Evolutionary conservation across 495 filamentous ascomycete genomes (phyloP), one percentile per base, ranked within the genome.

Genomic region (Clohesyomyces aquaticus): DNA sequence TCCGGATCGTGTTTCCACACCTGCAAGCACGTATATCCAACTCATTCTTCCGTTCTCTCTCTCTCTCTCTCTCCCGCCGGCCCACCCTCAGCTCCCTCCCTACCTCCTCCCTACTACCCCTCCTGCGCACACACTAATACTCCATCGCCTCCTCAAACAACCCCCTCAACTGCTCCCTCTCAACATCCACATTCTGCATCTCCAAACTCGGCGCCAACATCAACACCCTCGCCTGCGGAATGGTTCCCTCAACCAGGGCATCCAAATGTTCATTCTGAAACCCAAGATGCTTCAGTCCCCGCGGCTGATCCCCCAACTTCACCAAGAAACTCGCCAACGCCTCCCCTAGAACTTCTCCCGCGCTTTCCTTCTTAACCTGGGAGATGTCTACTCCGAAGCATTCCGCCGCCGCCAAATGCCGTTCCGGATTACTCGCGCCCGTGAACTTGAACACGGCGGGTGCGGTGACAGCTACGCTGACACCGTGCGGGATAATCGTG

Each of bases 381-480:
- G 83, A 86, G 51, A 93, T 86, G 60, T 98, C 93, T 2, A 96
- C 88, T 0, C 94, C 94, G 58, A 98, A 98, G 0, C 81, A 84
- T 76, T 96, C 91, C 1, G 95, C 94, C 4, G 93, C 95, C 0
- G 83, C 85, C 14, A 98, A 77, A 74, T 98, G 94, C 1, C 94
- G 86, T 10, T 96, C 91, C 0, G 94, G 94, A 69, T 97, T 96
- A 0, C 88, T 91, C 0, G 93, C 80, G 0, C 82, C 95, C 0
- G 93, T 98, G 75, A 98, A 98, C 2, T 83, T 82, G 83, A 98
- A 98, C 9, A 98, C 94, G 0, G 92, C 88, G 0, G 95, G 94
- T 0, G 95, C 93, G 1, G 92, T 94, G 4, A 98, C 93, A 19
- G 94, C 94, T 0, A 98, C 94, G 1, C 87, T 90, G 32, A 98